phyloP scores from a whole-genome alignment of 2,329 filamentous ascomycete species.

The Cryphonectria japonica region DNA sequence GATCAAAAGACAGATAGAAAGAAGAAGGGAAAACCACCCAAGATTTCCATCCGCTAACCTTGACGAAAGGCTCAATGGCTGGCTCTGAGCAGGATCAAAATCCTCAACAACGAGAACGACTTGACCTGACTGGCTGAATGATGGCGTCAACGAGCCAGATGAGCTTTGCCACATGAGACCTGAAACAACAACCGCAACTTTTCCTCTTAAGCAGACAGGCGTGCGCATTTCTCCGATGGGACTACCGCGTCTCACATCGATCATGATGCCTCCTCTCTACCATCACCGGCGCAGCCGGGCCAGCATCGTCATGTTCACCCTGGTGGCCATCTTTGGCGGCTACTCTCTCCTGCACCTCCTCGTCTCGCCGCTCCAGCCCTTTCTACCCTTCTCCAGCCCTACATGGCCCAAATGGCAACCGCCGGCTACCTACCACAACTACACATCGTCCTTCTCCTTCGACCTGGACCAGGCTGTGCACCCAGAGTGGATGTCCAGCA shows the following conservation, averaged over 20 bases:
- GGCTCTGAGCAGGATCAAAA: background rate
- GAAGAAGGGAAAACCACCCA: background rate
- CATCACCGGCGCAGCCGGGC: slow-evolving; percentile 20
- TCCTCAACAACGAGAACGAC: background rate
- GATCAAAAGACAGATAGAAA: background rate
- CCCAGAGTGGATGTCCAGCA: slow-evolving; percentile 47
- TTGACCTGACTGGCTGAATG: too few species aligned
- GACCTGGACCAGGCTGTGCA: slow-evolving; percentile 42
- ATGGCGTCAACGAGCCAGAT: background rate
- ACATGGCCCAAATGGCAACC: background rate
- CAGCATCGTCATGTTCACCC: slow-evolving; percentile 13
- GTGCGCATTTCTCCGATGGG: background rate
- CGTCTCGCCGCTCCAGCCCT: slow-evolving; percentile 9
- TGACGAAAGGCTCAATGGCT: background rate
- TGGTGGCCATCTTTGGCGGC: slow-evolving; percentile 18
- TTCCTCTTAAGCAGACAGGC: background rate
- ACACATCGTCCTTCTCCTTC: slow-evolving; percentile 46
- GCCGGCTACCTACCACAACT: slow-evolving; percentile 30
- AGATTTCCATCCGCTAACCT: background rate
- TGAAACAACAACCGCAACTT: background rate
- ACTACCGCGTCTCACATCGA: background rate
- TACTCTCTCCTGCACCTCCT: slow-evolving; percentile 23
- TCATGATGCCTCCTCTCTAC: slow-evolving; percentile 17
- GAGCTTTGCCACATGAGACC: background rate
- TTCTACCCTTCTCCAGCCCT: background rate